Percentiles rank a stretch among this genome's conserved stretches.
phyloP scores from a whole-genome alignment of 768 basidiomycete genomes.

The Rhizopogon salebrosus region DNA sequence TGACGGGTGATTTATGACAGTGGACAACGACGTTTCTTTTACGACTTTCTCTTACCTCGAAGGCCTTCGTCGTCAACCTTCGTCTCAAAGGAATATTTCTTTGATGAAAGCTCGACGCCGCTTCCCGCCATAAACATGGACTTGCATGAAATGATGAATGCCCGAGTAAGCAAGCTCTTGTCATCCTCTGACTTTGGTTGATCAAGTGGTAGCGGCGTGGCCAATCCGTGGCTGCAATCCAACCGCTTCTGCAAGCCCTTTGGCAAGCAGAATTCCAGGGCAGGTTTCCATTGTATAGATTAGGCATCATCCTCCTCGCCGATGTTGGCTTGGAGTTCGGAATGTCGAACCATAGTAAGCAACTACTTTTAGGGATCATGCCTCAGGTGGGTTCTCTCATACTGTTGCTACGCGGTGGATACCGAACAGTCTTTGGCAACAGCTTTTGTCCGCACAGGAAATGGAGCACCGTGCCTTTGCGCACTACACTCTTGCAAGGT shows the following conservation, averaged over 20 bases:
- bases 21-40: constrained; percentile 59
- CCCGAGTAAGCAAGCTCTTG: constrained; percentile 27
- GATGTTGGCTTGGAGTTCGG: constrained; percentile 77
- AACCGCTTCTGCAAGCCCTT: constrained; percentile 62
- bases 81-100: constrained; percentile 53
- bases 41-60: constrained; percentile 59
- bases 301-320: constrained; percentile 66
- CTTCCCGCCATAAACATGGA: constrained; percentile 37
- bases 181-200: constrained; percentile 10
- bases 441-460: constrained; percentile 71
- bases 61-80: constrained; percentile 49
- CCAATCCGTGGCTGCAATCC: constrained; percentile 57
- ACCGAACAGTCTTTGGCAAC: neutral
- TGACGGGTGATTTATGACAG: constrained; percentile 30
- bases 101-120: constrained; percentile 30
- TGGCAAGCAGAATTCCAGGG: constrained; percentile 81
- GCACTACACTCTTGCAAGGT: constrained; percentile 69
- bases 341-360: constrained; percentile 59
- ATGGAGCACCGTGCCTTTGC: constrained; percentile 73
- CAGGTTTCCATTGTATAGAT: constrained; percentile 61
- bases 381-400: constrained; percentile 56
- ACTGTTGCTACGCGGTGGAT: neutral
- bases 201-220: constrained; percentile 46
- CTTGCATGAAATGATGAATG: constrained; percentile 38
- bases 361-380: constrained; percentile 72